A percentile compares a stretch with the other conserved stretches of the same genome.
These are phyloP conservation scores for Penicillium sp. DNA, from an alignment of 2,329 filamentous ascomycete genomes.

Conservation along the genomic window DNA sequence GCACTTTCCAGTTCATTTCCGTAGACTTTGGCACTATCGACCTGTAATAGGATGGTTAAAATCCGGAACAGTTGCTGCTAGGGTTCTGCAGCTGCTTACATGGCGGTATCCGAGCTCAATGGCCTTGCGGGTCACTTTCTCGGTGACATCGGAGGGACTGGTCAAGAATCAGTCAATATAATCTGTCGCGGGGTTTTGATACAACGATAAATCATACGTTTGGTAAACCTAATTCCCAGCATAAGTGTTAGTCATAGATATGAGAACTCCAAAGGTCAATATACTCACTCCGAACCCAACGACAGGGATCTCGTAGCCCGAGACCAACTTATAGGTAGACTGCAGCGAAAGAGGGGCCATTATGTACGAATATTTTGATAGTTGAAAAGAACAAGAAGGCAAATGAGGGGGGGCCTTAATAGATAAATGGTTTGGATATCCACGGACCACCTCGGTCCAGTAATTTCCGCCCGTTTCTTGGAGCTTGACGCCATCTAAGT, in stretches of 20 bases:
- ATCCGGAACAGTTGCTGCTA: background rate
- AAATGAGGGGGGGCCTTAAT: background rate
- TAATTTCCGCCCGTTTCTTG: slow-evolving; percentile 13
- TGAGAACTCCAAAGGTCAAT: background rate
- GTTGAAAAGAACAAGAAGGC: background rate
- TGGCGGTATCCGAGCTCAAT: slow-evolving; percentile 58
- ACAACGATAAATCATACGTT: slow-evolving; percentile 30
- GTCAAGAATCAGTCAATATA: background rate
- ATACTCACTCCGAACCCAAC: slow-evolving; percentile 44
- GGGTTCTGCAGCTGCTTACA: slow-evolving; percentile 34
- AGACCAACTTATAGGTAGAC: slow-evolving; percentile 40
- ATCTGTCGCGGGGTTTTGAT: background rate
- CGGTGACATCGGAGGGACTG: slow-evolving; percentile 56
- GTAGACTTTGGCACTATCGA: slow-evolving; percentile 60
- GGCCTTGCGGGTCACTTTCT: slow-evolving; percentile 57
- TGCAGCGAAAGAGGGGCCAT: slow-evolving; percentile 33
- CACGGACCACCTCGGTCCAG: slow-evolving; percentile 15
- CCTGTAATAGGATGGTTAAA: slow-evolving; percentile 28
- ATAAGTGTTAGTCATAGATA: slow-evolving; percentile 9
- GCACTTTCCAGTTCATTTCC: slow-evolving; percentile 57
- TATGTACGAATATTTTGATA: slow-evolving; percentile 2
- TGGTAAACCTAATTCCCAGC: slow-evolving; percentile 36
- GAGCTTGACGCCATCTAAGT: slow-evolving; percentile 12
- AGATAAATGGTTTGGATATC: background rate
- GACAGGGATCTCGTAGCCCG: slow-evolving; percentile 41